A percentile compares a stretch with the other conserved stretches of the same genome.
phyloP scores from a whole-genome alignment of 306 rosid genomes.

The Quercus berberidifolia region DNA sequence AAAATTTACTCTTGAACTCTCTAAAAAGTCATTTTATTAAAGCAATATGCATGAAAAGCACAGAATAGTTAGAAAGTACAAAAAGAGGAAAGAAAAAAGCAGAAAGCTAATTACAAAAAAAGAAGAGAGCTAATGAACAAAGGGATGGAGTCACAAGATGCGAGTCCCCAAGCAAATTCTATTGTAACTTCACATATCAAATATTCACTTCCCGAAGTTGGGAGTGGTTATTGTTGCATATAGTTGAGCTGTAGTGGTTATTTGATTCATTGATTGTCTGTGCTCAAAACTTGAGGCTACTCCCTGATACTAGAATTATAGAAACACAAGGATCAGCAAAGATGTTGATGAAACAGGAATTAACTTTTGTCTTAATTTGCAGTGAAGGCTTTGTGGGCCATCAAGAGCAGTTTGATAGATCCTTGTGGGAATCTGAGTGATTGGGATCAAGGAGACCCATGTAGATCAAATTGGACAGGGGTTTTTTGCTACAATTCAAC shows the following conservation, averaged over 20 bases:
- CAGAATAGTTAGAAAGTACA: too few relatives aligned
- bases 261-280: not conserved
- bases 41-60: not conserved
- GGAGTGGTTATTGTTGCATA: not conserved
- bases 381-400: conserved; percentile 40
- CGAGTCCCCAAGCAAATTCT: not conserved
- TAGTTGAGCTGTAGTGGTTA: not conserved
- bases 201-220: not conserved
- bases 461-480: conserved; percentile 62
- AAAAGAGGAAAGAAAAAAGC: too few relatives aligned
- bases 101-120: too few relatives aligned
- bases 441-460: conserved; percentile 56
- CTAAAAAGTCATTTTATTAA: not conserved
- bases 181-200: not conserved
- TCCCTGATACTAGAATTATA: not conserved
- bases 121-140: too few relatives aligned
- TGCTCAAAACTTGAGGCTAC: not conserved
- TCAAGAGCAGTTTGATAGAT: conserved; percentile 38
- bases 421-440: conserved; percentile 35
- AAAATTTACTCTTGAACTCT: not conserved
- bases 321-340: not conserved
- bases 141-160: not conserved
- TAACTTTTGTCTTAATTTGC: conserved; percentile 12
- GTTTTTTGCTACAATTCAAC: conserved; percentile 62
- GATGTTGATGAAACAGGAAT: not conserved